phyloP scores from a whole-genome alignment of 495 filamentous ascomycete genomes.

The Amphirosellinia nigrospora region DNA sequence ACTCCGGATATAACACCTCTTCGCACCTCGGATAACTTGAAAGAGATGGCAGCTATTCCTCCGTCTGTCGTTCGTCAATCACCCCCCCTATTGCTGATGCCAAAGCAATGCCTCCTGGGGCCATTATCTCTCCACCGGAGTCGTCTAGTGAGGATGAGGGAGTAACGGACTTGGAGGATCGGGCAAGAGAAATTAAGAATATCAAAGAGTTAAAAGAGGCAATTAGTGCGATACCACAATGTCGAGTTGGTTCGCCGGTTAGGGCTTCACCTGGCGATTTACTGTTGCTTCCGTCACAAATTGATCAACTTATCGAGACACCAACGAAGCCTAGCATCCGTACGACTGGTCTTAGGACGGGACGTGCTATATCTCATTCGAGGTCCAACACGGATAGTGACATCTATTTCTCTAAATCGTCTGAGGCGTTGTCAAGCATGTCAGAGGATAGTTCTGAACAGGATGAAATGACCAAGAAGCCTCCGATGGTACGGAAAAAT shows the following conservation, averaged over 20 bases:
- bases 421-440: slow-evolving; percentile 60
- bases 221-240: slow-evolving; percentile 77
- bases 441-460: slow-evolving; percentile 69
- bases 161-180: slow-evolving; percentile 43
- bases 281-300: slow-evolving; percentile 41
- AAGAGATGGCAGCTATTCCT: slow-evolving; percentile 46
- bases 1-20: slow-evolving; percentile 49
- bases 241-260: slow-evolving; percentile 66
- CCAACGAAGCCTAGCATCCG: slow-evolving; percentile 38
- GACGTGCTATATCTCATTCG: slow-evolving; percentile 68
- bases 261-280: slow-evolving; percentile 43
- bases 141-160: slow-evolving; percentile 89
- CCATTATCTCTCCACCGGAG: slow-evolving; percentile 87
- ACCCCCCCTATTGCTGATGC: slow-evolving; percentile 76
- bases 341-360: slow-evolving; percentile 27
- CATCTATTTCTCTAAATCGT: slow-evolving; percentile 57
- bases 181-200: slow-evolving; percentile 64
- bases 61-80: slow-evolving; percentile 71
- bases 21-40: slow-evolving; percentile 56
- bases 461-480: slow-evolving; percentile 70
- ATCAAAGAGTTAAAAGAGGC: slow-evolving; percentile 83
- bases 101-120: slow-evolving; percentile 72
- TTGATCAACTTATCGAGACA: slow-evolving; percentile 44
- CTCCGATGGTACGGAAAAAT: slow-evolving; percentile 96
- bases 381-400: slow-evolving; percentile 83